Percentiles rank a stretch among this genome's conserved stretches.
Evolutionary conservation across 1,284 basidiomycete species (phyloP).

Genomic region (Papiliotrema flavescens): DNA sequence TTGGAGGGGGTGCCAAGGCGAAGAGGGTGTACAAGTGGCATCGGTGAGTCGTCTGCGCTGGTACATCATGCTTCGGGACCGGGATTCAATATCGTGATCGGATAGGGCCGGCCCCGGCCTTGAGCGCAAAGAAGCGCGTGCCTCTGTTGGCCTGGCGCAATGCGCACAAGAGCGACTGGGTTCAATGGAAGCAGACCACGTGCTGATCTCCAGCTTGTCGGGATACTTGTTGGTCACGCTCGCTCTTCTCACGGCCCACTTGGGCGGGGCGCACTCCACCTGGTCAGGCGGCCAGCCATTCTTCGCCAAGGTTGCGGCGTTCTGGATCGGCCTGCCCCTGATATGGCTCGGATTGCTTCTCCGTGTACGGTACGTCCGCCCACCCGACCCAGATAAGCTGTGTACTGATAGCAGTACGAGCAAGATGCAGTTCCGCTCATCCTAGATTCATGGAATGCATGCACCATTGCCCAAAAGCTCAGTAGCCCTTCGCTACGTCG

Average conservation of each 20-base stretch:
- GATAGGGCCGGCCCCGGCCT: too few relatives aligned
- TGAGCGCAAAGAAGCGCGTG: too few relatives aligned
- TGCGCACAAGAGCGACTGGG: not conserved
- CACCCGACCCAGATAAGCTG: not conserved
- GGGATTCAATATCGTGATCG: not conserved
- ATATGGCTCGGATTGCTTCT: slow-evolving; percentile 31
- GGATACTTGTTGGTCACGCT: slow-evolving; percentile 42
- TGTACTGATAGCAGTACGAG: slow-evolving; percentile 14
- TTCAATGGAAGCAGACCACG: not conserved
- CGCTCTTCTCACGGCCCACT: slow-evolving; percentile 35
- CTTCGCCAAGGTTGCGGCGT: slow-evolving; percentile 16
- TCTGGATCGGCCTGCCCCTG: slow-evolving; percentile 37
- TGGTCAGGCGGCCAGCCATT: slow-evolving; percentile 26
- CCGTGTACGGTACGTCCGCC: slow-evolving; percentile 29
- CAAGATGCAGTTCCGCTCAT: slow-evolving; percentile 33
- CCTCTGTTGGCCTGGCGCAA: too few relatives aligned
- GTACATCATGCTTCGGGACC: not conserved
- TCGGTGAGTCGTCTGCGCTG: slow-evolving; percentile 26
- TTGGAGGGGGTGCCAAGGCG: slow-evolving; percentile 34
- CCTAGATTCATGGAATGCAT: not conserved
- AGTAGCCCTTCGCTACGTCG: slow-evolving; percentile 37
- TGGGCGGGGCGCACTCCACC: slow-evolving; percentile 38
- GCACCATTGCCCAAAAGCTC: not conserved
- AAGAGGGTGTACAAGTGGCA: slow-evolving; percentile 47
- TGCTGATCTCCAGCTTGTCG: slow-evolving; percentile 23